Conservation (phyloP, 2,329 filamentous ascomycete species). For the Fusarium sp. region DNA sequence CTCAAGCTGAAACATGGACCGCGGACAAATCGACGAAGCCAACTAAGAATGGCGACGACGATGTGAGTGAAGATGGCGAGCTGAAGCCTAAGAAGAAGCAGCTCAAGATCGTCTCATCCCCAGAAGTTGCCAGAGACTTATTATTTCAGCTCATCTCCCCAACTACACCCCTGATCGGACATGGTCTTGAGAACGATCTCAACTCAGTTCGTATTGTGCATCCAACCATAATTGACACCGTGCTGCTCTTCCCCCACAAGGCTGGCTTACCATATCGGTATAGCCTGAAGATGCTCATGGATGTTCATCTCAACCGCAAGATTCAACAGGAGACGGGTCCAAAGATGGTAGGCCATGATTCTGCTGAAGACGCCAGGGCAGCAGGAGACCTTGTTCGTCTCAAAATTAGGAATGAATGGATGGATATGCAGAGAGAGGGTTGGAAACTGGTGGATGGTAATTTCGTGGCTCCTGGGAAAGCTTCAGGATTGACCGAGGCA, state of each 20-base stretch:
- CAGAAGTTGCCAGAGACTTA: conserved; percentile 76
- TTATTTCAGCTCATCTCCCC: conserved; percentile 81
- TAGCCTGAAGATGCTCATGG: conserved; percentile 79
- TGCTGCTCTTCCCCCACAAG: conserved; percentile 82
- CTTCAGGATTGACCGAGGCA: conserved; percentile 47
- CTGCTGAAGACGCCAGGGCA: conserved; percentile 87
- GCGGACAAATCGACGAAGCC: conserved; percentile 35
- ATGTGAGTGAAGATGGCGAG: conserved; percentile 44
- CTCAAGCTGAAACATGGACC: conserved; percentile 69
- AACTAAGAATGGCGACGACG: conserved; percentile 38
- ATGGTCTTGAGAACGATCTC: conserved; percentile 95
- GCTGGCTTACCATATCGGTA: conserved; percentile 80
- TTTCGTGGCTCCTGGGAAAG: conserved; percentile 52
- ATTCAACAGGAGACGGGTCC: conserved; percentile 76
- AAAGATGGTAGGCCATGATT: conserved; percentile 79
- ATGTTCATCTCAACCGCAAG: conserved; percentile 72
- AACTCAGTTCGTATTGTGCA: conserved; percentile 88
- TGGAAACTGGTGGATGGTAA: conserved; percentile 69
- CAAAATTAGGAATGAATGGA: conserved; percentile 77
- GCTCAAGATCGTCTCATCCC: conserved; percentile 80
- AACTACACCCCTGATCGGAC: conserved; percentile 85
- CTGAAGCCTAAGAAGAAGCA: conserved; percentile 47
- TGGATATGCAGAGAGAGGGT: conserved; percentile 69
- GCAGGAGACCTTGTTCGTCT: conserved; percentile 86
- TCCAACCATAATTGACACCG: conserved; percentile 84